Evolutionary conservation across 768 basidiomycete genomes (phyloP).

Genomic region (Tylopilus subfusipes): DNA sequence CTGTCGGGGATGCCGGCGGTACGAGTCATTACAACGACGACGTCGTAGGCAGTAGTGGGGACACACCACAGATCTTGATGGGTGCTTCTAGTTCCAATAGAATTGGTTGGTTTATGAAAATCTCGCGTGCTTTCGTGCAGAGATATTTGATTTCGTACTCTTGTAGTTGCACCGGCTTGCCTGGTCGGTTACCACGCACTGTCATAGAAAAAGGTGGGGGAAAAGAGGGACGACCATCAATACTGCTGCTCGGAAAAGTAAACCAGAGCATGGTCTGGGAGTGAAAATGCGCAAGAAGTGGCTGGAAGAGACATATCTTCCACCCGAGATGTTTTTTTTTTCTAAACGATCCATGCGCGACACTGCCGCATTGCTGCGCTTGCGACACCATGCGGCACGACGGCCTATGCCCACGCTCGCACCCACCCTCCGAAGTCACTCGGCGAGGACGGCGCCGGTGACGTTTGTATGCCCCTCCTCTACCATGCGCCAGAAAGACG

Average conservation of each 20-base stretch:
- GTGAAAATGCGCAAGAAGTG: neutral
- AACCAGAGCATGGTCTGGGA: neutral
- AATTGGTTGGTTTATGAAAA: conserved; percentile 99
- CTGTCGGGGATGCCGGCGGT: conserved; percentile 39
- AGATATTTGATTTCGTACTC: conserved; percentile 99
- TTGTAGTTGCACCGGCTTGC: conserved; percentile 95
- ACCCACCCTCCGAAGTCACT: neutral
- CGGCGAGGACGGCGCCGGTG: neutral
- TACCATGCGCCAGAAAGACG: conserved; percentile 13
- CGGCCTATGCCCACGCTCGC: conserved; percentile 10
- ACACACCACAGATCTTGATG: conserved; percentile 98
- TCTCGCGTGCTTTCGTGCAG: conserved; percentile 97
- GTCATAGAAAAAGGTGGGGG: conserved; percentile 20
- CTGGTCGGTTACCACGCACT: conserved; percentile 98
- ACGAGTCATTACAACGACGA: conserved; percentile 25
- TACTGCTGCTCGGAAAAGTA: conserved; percentile 2
- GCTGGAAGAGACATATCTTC: neutral
- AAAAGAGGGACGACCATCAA: conserved; percentile 18
- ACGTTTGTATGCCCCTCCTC: neutral
- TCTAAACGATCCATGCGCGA: conserved; percentile 8
- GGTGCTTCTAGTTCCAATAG: conserved; percentile 96
- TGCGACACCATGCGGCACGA: neutral
- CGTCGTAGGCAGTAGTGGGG: neutral
- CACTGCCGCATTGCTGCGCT: conserved; percentile 19
- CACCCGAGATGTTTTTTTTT: neutral